Conservation (phyloP, 2,329 filamentous ascomycete species). For the Cercospora beticola region DNA sequence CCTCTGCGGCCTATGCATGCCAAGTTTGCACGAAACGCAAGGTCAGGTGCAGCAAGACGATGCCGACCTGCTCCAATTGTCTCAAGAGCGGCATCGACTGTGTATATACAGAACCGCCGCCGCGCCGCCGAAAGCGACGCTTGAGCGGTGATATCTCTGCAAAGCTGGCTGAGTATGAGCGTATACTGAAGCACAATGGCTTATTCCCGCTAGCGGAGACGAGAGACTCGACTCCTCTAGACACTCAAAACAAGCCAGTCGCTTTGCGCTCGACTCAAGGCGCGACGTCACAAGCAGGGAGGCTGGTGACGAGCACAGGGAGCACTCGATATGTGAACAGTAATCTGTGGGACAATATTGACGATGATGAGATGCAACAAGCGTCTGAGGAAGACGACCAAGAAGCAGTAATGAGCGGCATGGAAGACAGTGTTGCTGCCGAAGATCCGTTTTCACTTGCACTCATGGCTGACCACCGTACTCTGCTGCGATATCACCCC, state of each 20-base stretch:
- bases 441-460: constrained; percentile 29
- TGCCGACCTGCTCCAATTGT: constrained; percentile 38
- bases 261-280: background rate
- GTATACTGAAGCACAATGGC: constrained; percentile 31
- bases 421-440: constrained; percentile 24
- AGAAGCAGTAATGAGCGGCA: constrained; percentile 25
- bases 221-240: background rate
- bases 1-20: constrained; percentile 30
- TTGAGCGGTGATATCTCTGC: constrained; percentile 41
- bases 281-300: constrained; percentile 21
- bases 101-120: constrained; percentile 42
- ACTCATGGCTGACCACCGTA: constrained; percentile 9
- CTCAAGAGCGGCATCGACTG: constrained; percentile 41
- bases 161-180: constrained; percentile 40
- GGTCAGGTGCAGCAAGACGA: constrained; percentile 39
- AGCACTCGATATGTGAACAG: constrained; percentile 47
- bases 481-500: constrained; percentile 49
- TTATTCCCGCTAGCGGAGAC: constrained; percentile 2
- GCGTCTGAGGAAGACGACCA: constrained; percentile 21
- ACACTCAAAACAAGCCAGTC: background rate
- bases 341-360: constrained; percentile 32
- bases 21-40: constrained; percentile 40
- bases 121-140: constrained; percentile 44
- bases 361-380: constrained; percentile 33
- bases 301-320: constrained; percentile 35